Base-by-base conservation (phyloP, 108 stramenopile species). In the Craspedostauros australis region DNA sequence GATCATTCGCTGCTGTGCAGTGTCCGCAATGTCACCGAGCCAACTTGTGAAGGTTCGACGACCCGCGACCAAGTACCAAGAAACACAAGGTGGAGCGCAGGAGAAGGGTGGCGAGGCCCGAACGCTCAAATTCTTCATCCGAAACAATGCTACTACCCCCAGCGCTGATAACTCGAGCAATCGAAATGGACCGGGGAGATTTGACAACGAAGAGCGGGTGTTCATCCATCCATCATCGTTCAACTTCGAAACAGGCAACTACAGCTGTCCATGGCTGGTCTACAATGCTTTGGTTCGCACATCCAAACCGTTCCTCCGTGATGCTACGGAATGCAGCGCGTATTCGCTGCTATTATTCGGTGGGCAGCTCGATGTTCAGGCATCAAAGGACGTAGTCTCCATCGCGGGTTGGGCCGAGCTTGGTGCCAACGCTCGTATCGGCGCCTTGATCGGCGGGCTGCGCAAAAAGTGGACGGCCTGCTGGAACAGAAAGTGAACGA, bases 261-360 rank as follows among this genome's bases (percentile, higher is more conserved):
- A 72, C 51, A 81, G 78, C 49, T 96, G 93, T 59, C 95, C 93
- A 14, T 96, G 93, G 93, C 71, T 96, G 18, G 95, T 95, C 7
- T 95, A 82, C 56, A 67, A 89, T 74, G 73, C 87, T 22, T 56
- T 93, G 68, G 70, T 96, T 16, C 78, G 87, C 41, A 96, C 96
- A 25, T 80, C 81, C 43, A 88, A 90, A 60, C 71, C 93, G 15
- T 96, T 89, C 56, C 57, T 96, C 25, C 80, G 89, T 27, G 94
- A 95, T 63, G 85, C 78, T 9, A 92, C 94, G 0, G 94, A 94
- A 54, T 91, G 91, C 61, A 87, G 82, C 37, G 65, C 88, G 6
- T 95, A 95, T 52, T 71, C 87, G 5, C 58, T 97, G 39, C 66
- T 97, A 25, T 72, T 97, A 16, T 97, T 97, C 52, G 96, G 94